Evolutionary conservation across 2,329 filamentous ascomycete species (phyloP).

Genomic region (Ophiostoma ips): DNA sequence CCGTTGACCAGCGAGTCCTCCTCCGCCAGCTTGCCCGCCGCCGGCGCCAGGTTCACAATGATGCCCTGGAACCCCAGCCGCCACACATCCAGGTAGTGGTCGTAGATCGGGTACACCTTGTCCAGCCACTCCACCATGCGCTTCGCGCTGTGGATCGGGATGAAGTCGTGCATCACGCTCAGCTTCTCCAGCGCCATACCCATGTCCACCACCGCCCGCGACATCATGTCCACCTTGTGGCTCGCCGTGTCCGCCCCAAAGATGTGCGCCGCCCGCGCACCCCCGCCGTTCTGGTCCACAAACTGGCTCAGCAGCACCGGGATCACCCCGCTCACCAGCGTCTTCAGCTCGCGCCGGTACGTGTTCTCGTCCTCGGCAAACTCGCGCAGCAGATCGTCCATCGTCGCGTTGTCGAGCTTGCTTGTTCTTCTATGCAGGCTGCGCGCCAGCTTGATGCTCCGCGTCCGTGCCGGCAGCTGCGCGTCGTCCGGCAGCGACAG

Average conservation of each 20-base stretch:
- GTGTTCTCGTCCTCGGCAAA: slow-evolving; percentile 72
- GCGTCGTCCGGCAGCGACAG: slow-evolving; percentile 47
- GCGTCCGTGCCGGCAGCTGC: slow-evolving; percentile 42
- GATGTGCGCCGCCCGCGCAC: slow-evolving; percentile 45
- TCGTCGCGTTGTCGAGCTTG: slow-evolving; percentile 50
- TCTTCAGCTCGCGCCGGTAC: slow-evolving; percentile 83
- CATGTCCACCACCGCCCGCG: slow-evolving; percentile 87
- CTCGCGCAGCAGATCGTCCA: slow-evolving; percentile 65
- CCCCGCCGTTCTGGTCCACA: slow-evolving; percentile 50
- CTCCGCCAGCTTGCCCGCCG: slow-evolving; percentile 37
- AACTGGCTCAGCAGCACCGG: slow-evolving; percentile 81
- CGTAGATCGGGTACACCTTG: slow-evolving; percentile 62
- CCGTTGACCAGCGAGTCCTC: slow-evolving; percentile 44
- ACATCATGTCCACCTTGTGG: slow-evolving; percentile 46
- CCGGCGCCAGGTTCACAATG: slow-evolving; percentile 78
- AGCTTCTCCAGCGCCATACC: slow-evolving; percentile 78
- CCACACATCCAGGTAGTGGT: slow-evolving; percentile 79
- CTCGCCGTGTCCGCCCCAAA: slow-evolving; percentile 44
- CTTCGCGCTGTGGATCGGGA: slow-evolving; percentile 59
- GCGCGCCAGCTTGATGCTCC: slow-evolving; percentile 60
- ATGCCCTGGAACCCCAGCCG: slow-evolving; percentile 88
- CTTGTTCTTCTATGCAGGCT: slow-evolving; percentile 65
- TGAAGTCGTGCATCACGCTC: slow-evolving; percentile 63
- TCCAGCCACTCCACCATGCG: slow-evolving; percentile 71
- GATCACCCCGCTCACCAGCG: slow-evolving; percentile 86